phyloP scores from a whole-genome alignment of 768 basidiomycete species.

The Tylopilus vinaceipallidus region DNA sequence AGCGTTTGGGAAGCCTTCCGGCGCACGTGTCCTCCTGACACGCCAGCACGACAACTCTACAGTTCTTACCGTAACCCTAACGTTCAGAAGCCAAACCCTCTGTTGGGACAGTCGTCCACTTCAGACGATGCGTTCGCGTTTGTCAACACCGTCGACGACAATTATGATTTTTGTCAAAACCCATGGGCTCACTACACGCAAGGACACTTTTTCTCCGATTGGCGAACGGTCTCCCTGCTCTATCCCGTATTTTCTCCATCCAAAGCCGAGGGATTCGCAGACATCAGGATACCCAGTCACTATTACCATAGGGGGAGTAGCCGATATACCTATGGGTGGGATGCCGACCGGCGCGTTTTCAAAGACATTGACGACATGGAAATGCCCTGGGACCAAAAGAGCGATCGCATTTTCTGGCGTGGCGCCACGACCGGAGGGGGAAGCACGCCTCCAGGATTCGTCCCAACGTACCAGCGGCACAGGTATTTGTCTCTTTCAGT shows the following conservation, averaged over 20 bases:
- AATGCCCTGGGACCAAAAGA: constrained; percentile 83
- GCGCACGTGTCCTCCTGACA: constrained; percentile 80
- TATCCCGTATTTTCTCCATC: constrained; percentile 95
- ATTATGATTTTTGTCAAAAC: constrained; percentile 72
- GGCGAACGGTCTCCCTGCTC: constrained; percentile 83
- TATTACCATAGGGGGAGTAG: constrained; percentile 88
- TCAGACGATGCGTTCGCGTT: constrained; percentile 65
- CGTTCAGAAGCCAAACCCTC: constrained; percentile 25
- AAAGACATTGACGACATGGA: constrained; percentile 86
- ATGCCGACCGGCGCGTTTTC: constrained; percentile 66
- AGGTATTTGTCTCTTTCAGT: constrained; percentile 42
- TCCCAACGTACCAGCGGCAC: constrained; percentile 83
- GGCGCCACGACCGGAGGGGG: constrained; percentile 97
- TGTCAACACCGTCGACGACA: constrained; percentile 53
- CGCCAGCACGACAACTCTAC: constrained; percentile 80
- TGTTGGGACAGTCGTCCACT: constrained; percentile 24
- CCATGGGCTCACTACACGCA: constrained; percentile 87
- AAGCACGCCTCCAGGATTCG: constrained; percentile 79
- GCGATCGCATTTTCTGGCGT: constrained; percentile 89
- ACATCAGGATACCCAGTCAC: constrained; percentile 93
- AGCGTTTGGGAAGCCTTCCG: constrained; percentile 94
- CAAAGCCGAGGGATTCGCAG: constrained; percentile 79
- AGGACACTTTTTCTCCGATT: constrained; percentile 97
- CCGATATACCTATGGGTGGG: constrained; percentile 90
- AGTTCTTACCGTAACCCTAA: constrained; percentile 63